These are phyloP conservation scores for Penicillium griseofulvum DNA, from an alignment of 2,329 filamentous ascomycete species.

Conservation along the genomic window DNA sequence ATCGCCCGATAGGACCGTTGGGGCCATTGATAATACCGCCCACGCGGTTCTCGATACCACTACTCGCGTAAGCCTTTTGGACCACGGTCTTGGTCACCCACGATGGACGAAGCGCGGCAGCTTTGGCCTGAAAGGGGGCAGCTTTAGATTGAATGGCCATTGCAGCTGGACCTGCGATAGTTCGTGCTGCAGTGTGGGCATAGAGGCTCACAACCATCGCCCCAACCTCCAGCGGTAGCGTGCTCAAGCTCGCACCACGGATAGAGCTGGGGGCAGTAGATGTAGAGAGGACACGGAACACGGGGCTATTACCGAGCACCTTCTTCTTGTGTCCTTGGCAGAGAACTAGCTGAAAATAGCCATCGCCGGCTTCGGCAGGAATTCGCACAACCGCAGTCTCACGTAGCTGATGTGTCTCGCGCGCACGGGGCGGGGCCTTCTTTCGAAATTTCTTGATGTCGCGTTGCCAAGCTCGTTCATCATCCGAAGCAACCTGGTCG, in stretches of 20 bases:
- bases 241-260: slow-evolving; percentile 63
- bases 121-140: slow-evolving; percentile 26
- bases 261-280: slow-evolving; percentile 61
- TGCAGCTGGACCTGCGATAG: slow-evolving; percentile 24
- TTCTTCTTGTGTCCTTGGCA: slow-evolving; percentile 57
- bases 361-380: slow-evolving; percentile 61
- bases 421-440: slow-evolving; percentile 48
- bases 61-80: slow-evolving; percentile 32
- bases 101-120: slow-evolving; percentile 30
- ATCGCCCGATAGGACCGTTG: slow-evolving; percentile 33
- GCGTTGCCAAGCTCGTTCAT: slow-evolving; percentile 66
- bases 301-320: slow-evolving; percentile 62
- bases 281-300: slow-evolving; percentile 67
- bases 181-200: slow-evolving; percentile 36
- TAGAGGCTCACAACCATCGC: slow-evolving; percentile 45
- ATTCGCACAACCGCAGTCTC: slow-evolving; percentile 66
- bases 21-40: slow-evolving; percentile 36
- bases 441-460: slow-evolving; percentile 65
- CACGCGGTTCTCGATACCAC: slow-evolving; percentile 28
- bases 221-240: slow-evolving; percentile 65
- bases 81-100: slow-evolving; percentile 32
- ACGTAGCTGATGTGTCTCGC: slow-evolving; percentile 53
- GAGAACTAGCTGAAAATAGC: slow-evolving; percentile 67
- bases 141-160: slow-evolving; percentile 26
- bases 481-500: slow-evolving; percentile 52